phyloP scores from a whole-genome alignment of 2,329 filamentous ascomycete genomes.

The Bipolaris cookei region DNA sequence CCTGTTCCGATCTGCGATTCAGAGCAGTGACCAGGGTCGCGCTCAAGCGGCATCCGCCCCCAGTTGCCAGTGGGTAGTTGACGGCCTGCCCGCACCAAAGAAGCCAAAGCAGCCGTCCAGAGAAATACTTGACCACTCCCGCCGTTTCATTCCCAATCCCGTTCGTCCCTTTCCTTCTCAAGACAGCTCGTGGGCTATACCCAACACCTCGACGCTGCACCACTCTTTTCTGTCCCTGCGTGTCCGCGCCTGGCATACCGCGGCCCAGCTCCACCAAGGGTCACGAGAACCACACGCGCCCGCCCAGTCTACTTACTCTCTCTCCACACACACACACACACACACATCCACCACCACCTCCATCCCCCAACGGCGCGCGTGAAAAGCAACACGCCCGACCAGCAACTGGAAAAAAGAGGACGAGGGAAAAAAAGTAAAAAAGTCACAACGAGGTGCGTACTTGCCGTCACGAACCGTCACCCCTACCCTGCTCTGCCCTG shows the following conservation, averaged over 20 bases:
- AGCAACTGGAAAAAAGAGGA: neutral
- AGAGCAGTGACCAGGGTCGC: constrained; percentile 33
- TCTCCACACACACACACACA: constrained; percentile 16
- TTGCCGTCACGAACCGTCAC: neutral
- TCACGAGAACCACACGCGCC: constrained; percentile 8
- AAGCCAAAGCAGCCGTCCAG: constrained; percentile 22
- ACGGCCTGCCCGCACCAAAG: constrained; percentile 32
- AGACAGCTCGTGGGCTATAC: constrained; percentile 43
- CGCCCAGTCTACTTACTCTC: constrained; percentile 14
- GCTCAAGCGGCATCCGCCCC: constrained; percentile 39
- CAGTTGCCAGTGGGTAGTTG: constrained; percentile 28
- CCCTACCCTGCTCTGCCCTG: neutral
- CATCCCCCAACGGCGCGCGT: constrained; percentile 24
- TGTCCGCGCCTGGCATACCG: constrained; percentile 23
- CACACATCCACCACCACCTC: neutral
- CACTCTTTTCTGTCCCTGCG: constrained; percentile 29
- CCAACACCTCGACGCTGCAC: constrained; percentile 32
- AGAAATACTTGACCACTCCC: constrained; percentile 48
- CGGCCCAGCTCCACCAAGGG: constrained; percentile 32
- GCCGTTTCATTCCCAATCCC: constrained; percentile 50
- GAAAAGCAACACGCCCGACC: constrained; percentile 22
- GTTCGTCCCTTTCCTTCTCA: constrained; percentile 50
- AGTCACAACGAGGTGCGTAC: constrained; percentile 30
- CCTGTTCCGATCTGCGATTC: constrained; percentile 39
- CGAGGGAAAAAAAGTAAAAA: neutral